Evolutionary conservation across 495 filamentous ascomycete genomes (phyloP).

Genomic region (Cenococcum geophilum): DNA sequence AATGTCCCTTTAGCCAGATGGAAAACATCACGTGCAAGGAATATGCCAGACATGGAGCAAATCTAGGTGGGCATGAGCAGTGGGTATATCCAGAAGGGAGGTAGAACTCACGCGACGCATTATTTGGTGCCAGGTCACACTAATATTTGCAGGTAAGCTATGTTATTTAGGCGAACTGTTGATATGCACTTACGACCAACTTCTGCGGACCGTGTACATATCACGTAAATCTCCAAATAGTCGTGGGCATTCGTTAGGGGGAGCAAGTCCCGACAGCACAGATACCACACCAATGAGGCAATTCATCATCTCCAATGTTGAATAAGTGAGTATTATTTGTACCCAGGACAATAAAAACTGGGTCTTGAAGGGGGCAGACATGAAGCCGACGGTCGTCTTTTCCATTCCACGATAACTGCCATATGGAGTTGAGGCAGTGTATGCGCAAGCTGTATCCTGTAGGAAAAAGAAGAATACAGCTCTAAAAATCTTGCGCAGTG

Average conservation of each 20-base stretch:
- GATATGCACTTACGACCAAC: conserved; percentile 12
- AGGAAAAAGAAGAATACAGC: conserved; percentile 6
- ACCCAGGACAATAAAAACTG: conserved; percentile 5
- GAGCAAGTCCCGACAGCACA: conserved; percentile 4
- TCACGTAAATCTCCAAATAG: conserved; percentile 10
- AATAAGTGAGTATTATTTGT: conserved; percentile 16
- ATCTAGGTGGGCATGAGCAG: neutral
- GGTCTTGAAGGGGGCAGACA: neutral
- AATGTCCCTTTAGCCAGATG: conserved; percentile 16
- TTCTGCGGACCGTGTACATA: conserved; percentile 15
- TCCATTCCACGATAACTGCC: conserved; percentile 10
- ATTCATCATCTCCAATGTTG: conserved; percentile 10
- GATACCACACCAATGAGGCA: neutral
- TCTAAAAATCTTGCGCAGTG: conserved; percentile 7
- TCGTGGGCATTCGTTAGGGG: conserved; percentile 16
- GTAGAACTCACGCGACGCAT: conserved; percentile 11
- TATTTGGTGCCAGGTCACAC: conserved; percentile 13
- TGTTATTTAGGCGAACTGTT: neutral
- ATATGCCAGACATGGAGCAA: neutral
- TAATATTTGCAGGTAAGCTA: neutral
- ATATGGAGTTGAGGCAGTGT: conserved; percentile 7
- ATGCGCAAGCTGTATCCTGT: neutral
- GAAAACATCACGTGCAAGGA: conserved; percentile 14
- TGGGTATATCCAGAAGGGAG: neutral
- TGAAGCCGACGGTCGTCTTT: conserved; percentile 1